Percentiles rank a stretch among this genome's conserved stretches.
Evolutionary conservation across 164 flowering plant genomes (phyloP).

Genomic region (Amborella trichopoda): DNA sequence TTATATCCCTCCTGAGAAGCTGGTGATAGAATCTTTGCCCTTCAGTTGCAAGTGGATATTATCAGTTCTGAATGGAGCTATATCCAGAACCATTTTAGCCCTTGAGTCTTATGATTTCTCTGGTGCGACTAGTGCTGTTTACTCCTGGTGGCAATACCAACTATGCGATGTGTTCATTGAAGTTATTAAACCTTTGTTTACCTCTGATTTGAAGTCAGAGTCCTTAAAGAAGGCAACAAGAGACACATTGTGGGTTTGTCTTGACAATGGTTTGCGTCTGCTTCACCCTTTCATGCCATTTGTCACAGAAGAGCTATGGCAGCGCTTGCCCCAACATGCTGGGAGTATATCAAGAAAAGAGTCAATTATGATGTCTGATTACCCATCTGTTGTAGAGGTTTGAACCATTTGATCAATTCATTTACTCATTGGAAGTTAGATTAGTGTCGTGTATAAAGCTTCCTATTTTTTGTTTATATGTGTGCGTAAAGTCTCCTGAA

Average conservation of each 20-base stretch:
- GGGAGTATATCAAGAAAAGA: conserved; percentile 25
- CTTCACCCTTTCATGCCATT: conserved; percentile 99
- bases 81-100: conserved; percentile 53
- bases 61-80: conserved; percentile 71
- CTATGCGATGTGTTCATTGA: conserved; percentile 94
- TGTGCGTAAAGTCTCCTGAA: too few species aligned
- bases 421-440: background rate
- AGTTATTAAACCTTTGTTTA: conserved; percentile 81
- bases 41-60: conserved; percentile 93
- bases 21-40: conserved; percentile 36
- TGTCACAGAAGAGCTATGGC: conserved; percentile 97
- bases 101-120: conserved; percentile 71
- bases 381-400: conserved; percentile 74
- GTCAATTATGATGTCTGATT: conserved; percentile 71
- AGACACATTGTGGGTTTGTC: conserved; percentile 76
- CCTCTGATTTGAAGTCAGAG: conserved; percentile 29
- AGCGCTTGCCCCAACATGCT: conserved; percentile 65
- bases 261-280: conserved; percentile 82
- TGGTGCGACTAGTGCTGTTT: conserved; percentile 67
- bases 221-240: conserved; percentile 48
- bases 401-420: conserved; percentile 4
- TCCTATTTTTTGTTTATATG: too few species aligned
- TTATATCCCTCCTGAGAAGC: conserved; percentile 37
- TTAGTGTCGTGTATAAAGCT: too few species aligned
- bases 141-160: conserved; percentile 95